phyloP scores from a whole-genome alignment of 2,329 filamentous ascomycete species.

The Stachybotrys chlorohalonatus region DNA sequence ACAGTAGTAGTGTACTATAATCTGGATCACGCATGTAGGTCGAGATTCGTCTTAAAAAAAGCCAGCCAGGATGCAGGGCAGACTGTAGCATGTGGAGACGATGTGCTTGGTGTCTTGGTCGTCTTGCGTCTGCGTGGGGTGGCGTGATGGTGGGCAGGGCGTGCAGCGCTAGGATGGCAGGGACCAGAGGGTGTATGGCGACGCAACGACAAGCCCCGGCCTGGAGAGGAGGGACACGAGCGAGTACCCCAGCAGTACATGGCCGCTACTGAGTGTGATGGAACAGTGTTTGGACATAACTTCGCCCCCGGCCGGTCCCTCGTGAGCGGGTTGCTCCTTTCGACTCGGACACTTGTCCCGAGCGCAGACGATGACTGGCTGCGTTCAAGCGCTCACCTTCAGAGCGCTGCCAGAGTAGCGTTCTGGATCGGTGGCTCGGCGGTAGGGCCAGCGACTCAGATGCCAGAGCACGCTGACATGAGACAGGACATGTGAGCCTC shows the following conservation, averaged over 20 bases:
- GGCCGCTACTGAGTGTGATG: not conserved
- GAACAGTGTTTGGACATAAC: not conserved
- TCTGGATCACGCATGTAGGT: not conserved
- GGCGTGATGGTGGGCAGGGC: not conserved
- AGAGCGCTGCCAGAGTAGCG: not conserved
- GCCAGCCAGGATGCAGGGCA: slow-evolving; percentile 1
- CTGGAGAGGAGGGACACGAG: not conserved
- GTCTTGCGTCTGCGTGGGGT: not conserved
- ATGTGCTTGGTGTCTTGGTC: not conserved
- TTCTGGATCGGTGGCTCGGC: not conserved
- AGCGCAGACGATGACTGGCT: not conserved
- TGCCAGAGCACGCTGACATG: not conserved
- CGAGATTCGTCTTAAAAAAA: not conserved
- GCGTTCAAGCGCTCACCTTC: not conserved
- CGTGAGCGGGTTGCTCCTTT: not conserved
- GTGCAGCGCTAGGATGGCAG: not conserved
- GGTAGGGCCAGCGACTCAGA: not conserved
- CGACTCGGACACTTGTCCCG: not conserved
- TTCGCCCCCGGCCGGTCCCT: not conserved
- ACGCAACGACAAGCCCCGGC: not conserved
- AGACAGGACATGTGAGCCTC: not conserved
- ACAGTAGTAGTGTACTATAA: not conserved
- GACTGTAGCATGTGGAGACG: not conserved
- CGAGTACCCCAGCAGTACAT: slow-evolving; percentile 1
- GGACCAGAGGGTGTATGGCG: not conserved